A percentile compares a stretch with the other conserved stretches of the same genome.
Conservation (phyloP, 352 stramenopile species). For the Phytophthora colocasiae region DNA sequence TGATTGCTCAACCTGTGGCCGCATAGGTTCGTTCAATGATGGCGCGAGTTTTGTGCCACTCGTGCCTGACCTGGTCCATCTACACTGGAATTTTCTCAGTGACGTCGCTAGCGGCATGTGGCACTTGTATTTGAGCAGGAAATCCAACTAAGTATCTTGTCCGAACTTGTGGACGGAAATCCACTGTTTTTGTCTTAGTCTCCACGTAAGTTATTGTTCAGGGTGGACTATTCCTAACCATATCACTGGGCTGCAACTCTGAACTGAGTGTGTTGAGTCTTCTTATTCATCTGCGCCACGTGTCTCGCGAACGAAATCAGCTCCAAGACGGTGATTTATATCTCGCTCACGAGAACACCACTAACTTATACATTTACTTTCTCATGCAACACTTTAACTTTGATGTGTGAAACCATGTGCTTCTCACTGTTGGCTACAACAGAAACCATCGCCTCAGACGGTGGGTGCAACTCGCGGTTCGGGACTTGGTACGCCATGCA, state of each 20-base stretch:
- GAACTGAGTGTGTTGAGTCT: slow-evolving; percentile 12
- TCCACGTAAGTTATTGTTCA: not conserved
- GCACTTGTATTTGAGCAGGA: too few species aligned
- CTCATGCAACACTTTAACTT: too few species aligned
- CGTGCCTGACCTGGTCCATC: too few species aligned
- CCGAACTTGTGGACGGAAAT: not conserved
- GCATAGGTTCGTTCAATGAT: too few species aligned
- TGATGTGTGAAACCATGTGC: slow-evolving; percentile 12
- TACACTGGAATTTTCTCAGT: too few species aligned
- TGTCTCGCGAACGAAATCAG: slow-evolving; percentile 33
- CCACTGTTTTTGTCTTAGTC: slow-evolving; percentile 10
- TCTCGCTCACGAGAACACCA: slow-evolving; percentile 5
- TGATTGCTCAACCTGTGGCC: too few species aligned
- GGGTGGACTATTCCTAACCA: slow-evolving; percentile 14
- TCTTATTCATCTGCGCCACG: slow-evolving; percentile 33
- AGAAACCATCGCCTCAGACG: slow-evolving; percentile 1
- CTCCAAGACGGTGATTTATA: slow-evolving; percentile 27
- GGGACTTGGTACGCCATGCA: slow-evolving; percentile 14
- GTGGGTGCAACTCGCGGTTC: slow-evolving; percentile 11
- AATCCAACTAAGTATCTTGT: too few species aligned
- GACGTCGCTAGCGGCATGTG: too few species aligned
- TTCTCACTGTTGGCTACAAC: not conserved
- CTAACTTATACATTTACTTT: not conserved
- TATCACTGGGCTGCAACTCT: slow-evolving; percentile 7
- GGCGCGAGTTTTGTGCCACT: too few species aligned